Evolutionary conservation across 2,329 filamentous ascomycete species (phyloP).

Genomic region (Colletotrichum cereale): DNA sequence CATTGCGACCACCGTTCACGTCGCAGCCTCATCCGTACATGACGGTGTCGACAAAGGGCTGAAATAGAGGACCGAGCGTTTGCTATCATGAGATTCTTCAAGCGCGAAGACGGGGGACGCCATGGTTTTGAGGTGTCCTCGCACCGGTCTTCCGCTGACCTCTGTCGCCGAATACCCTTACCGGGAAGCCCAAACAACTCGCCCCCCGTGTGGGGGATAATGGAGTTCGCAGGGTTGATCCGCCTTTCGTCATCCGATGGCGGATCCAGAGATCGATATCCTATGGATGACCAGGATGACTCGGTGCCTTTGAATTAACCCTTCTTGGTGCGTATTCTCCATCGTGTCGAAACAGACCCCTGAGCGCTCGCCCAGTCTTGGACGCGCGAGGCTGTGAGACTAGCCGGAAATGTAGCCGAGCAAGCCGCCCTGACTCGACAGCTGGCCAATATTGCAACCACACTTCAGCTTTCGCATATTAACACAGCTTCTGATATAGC

Average conservation of each 20-base stretch:
- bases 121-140: slow-evolving; percentile 23
- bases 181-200: not conserved
- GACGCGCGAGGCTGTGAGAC: slow-evolving; percentile 5
- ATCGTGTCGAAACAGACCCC: slow-evolving; percentile 37
- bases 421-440: slow-evolving; percentile 25
- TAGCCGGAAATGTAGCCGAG: slow-evolving; percentile 27
- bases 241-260: slow-evolving; percentile 26
- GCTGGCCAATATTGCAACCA: slow-evolving; percentile 27
- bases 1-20: slow-evolving; percentile 30
- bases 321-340: slow-evolving; percentile 20
- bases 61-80: slow-evolving; percentile 2
- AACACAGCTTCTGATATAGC: slow-evolving; percentile 27
- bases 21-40: slow-evolving; percentile 31
- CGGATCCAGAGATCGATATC: slow-evolving; percentile 15
- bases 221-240: slow-evolving; percentile 1
- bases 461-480: slow-evolving; percentile 13
- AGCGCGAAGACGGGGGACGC: slow-evolving; percentile 19
- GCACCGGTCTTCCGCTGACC: not conserved
- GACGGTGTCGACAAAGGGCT: slow-evolving; percentile 12
- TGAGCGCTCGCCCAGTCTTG: slow-evolving; percentile 13
- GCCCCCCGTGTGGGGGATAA: slow-evolving; percentile 23
- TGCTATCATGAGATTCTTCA: not conserved
- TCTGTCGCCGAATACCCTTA: slow-evolving; percentile 1
- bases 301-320: slow-evolving; percentile 1
- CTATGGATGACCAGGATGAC: slow-evolving; percentile 22